Evolutionary conservation across 345 rosid genomes (phyloP).

Genomic region (Lepidium aucheri): DNA sequence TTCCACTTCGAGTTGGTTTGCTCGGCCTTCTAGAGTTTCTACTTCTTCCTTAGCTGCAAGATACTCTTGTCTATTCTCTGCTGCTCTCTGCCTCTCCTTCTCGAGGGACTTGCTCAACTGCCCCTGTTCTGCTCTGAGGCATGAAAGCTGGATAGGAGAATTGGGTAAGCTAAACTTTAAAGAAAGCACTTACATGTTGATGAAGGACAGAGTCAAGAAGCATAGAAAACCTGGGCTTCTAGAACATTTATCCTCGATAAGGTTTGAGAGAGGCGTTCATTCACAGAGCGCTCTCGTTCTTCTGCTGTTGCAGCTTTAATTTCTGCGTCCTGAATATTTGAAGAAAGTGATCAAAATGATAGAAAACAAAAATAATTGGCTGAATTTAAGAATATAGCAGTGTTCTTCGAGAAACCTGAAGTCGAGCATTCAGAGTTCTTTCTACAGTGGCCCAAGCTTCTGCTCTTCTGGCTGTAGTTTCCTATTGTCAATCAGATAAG

Average conservation of each 20-base stretch:
- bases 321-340: constrained; percentile 74
- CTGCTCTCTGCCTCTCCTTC: constrained; percentile 97
- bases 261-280: constrained; percentile 93
- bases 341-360: constrained; percentile 1
- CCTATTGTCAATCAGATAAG: constrained; percentile 41
- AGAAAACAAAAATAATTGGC: background rate
- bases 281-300: constrained; percentile 85
- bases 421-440: constrained; percentile 77
- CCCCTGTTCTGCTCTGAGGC: constrained; percentile 92
- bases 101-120: constrained; percentile 92
- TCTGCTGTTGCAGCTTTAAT: constrained; percentile 85
- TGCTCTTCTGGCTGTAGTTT: constrained; percentile 77
- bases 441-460: constrained; percentile 99
- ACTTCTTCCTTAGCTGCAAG: constrained; percentile 98
- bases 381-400: constrained; percentile 2
- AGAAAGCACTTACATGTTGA: background rate
- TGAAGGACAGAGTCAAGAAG: constrained; percentile 9
- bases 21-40: constrained; percentile 91
- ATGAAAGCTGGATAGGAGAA: constrained; percentile 62
- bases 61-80: constrained; percentile 95
- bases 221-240: constrained; percentile 77
- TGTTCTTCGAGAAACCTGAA: constrained; percentile 53
- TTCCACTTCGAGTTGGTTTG: constrained; percentile 78
- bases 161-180: constrained; percentile 25
- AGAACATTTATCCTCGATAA: constrained; percentile 93